Percentiles rank a stretch among this genome's conserved stretches.
Conservation (phyloP, 2,329 filamentous ascomycete genomes). For the Sclerotinia sclerotiorum region DNA sequence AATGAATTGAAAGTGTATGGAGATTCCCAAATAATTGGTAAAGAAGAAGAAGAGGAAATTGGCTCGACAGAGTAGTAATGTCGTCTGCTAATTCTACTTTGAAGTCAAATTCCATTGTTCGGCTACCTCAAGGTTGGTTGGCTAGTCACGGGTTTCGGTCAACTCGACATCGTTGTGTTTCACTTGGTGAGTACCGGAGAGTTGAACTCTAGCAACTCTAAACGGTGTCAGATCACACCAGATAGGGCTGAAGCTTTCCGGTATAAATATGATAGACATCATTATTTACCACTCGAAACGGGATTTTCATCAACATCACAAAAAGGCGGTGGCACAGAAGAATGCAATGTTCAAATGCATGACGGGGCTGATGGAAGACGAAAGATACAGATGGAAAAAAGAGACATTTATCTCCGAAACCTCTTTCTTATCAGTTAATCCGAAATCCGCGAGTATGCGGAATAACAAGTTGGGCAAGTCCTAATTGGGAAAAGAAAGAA, state of each 20-base stretch:
- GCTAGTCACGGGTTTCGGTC: neutral
- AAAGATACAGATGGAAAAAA: neutral
- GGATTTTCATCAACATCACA: neutral
- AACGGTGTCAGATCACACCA: neutral
- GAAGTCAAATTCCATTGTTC: neutral
- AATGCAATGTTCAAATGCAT: neutral
- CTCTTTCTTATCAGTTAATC: neutral
- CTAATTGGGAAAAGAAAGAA: neutral
- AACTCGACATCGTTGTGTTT: neutral
- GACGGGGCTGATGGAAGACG: neutral
- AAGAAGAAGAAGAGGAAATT: no score
- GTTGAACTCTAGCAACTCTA: neutral
- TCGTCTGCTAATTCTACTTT: neutral
- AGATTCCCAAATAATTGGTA: no score
- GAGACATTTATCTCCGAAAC: neutral
- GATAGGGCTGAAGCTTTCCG: conserved; percentile 15
- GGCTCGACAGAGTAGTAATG: no score
- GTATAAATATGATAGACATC: conserved; percentile 1
- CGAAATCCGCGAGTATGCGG: neutral
- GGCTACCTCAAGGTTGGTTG: no score
- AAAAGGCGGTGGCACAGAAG: neutral
- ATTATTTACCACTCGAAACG: neutral
- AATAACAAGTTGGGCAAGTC: neutral
- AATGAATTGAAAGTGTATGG: no score
- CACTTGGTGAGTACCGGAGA: neutral